Evolutionary conservation across 2,329 filamentous ascomycete genomes (phyloP), one percentile per base, ranked within the genome.

Genomic region (Sporothrix variecibatus): DNA sequence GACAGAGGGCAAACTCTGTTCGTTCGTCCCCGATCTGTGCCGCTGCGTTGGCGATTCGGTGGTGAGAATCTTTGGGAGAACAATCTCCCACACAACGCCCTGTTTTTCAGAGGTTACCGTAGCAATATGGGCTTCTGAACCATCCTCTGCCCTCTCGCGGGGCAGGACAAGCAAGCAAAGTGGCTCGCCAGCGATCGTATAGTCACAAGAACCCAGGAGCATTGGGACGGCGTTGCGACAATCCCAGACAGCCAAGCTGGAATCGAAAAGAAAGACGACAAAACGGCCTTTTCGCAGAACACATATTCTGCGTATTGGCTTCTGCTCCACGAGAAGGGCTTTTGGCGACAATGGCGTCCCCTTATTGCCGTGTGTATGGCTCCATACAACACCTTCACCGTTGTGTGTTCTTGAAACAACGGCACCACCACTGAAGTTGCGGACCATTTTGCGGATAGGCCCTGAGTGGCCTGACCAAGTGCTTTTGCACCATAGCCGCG

Each of bases 391-490:
- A 74, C 91, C 92, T 81, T 97, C 93, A 75, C 94, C 93, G 60
- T 91, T 86, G 75, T 90, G 87, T 0, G 95, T 97, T 71, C 94
- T 88, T 7, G 95, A 97, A 43, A 97, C 90, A 60, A 97, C 85
- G 4, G 94, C 92, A 76, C 90, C 88, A 9, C 94, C 95, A 78
- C 91, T 93, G 60, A 92, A 93, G 79, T 95, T 97, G 75, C 94
- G 91, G 64, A 97, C 92, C 75, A 97, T 93, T 80, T 97, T 97
- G 79, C 92, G 92, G 76, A 98, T 90, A 0, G 93, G 87, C 20
- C 88, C 88, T 20, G 92, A 93, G 83, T 98, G 95, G 0, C 95
- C 95, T 1, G 94, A 94, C 93, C 94, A 97, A 1, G 91, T 87
- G 1, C 90, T 88, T 76, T 88, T 89, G 17, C 89, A 86, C 26